Base-by-base conservation (phyloP, 1,139 yeast species). In the Dujonia santamariae region DNA sequence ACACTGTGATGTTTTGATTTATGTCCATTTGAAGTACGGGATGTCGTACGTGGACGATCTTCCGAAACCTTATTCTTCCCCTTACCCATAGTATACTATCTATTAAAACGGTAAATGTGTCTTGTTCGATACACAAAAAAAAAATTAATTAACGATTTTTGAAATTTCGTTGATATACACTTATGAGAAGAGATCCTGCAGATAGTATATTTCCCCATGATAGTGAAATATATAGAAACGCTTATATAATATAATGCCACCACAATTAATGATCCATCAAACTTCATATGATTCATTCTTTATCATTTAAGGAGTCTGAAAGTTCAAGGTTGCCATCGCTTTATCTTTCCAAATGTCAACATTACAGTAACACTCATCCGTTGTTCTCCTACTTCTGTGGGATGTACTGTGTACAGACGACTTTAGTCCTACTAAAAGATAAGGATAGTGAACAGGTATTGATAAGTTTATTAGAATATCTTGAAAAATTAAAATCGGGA, bases 11-110 rank as follows among this genome's bases (percentile, higher is more conserved):
- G 74, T 45, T 77, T 78, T 2, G 78, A 61, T 44, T 69, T 72
- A 47, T 78, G 84, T 7, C 85, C 81, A 49, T 77, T 75, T 4
- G 81, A 65, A 7, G 76, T 72, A 41, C 68, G 57, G n/a, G n/a
- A n/a, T 17, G 67, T 47, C 34, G 54, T 56, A 39, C 53, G 46
- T 5, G 53, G 43, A 34, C 62, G 54, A 14, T 63, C 69, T 3
- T 29, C 32, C 22, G 61, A 55, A 2, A 58, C 59, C 50, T 80
- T 80, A 48, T 79, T 80, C 56, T 80, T 81, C 7, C 86, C 87
- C 52, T 80, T 80, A 6, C 70, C 84, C 85, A 79, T 80, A 30
- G 25, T 30, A 18, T 9, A 7, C 7, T 25, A 11, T n/a, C 25
- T 18, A 14, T 19, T 11, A 28, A 25, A 20, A 19, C 16, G 31